Conservation (phyloP, 805 yeast genomes). For the Ogataea siamensis region DNA sequence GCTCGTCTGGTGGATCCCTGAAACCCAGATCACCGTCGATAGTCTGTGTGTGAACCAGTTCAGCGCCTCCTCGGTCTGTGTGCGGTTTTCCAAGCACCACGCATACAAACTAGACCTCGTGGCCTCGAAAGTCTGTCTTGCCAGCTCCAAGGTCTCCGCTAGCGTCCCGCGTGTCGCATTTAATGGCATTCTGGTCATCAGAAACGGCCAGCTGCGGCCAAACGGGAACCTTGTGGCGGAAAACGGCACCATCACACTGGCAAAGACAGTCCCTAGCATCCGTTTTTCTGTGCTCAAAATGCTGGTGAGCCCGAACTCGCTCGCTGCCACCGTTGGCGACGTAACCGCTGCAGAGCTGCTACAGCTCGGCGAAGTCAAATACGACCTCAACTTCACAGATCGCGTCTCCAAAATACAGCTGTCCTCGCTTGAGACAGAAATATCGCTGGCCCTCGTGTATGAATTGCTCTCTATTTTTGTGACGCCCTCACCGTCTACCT, state of each 20-base stretch:
- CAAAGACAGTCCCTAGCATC: not conserved
- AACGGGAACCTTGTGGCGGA: not conserved
- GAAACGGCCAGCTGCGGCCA: not conserved
- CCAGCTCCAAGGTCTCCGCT: not conserved
- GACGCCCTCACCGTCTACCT: not conserved
- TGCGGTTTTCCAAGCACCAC: not conserved
- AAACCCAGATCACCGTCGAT: not conserved
- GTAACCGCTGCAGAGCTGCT: not conserved
- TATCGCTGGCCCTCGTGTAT: constrained; percentile 1
- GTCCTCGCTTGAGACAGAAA: not conserved
- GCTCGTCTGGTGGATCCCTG: constrained; percentile 1
- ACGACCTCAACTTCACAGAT: no score
- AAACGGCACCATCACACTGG: not conserved
- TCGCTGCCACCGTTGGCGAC: not conserved
- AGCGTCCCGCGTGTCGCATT: not conserved
- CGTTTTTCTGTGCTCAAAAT: not conserved
- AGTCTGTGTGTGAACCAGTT: not conserved
- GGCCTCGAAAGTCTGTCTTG: not conserved
- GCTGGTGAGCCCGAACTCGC: not conserved
- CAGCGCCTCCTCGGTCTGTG: not conserved
- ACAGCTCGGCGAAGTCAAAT: no score
- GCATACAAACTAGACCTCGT: not conserved
- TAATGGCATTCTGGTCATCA: not conserved
- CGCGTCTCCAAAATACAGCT: not conserved
- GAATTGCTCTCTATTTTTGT: not conserved